These are phyloP conservation scores for Teratosphaeria pseudoeucalypti DNA, from an alignment of 2,329 filamentous ascomycete genomes.

Conservation along the genomic window DNA sequence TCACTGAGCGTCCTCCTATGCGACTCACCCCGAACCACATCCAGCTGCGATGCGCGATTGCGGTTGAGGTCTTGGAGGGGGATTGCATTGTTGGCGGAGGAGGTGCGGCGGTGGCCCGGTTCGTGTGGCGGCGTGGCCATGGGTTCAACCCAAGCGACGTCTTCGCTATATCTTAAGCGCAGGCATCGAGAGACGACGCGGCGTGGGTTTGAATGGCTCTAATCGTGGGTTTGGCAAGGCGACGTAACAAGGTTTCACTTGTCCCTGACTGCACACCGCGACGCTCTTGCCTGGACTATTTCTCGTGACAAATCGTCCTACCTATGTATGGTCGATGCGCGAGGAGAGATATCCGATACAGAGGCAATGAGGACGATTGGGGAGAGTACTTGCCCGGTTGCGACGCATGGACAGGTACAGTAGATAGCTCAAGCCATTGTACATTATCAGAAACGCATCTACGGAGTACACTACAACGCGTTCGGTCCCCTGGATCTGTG, in stretches of 20 bases:
- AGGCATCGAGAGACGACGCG: neutral
- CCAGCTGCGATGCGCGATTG: slow-evolving; percentile 16
- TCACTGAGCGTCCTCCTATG: slow-evolving; percentile 39
- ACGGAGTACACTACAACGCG: neutral
- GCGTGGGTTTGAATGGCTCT: neutral
- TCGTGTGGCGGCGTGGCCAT: neutral
- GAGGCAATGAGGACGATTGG: neutral
- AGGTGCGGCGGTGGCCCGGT: neutral
- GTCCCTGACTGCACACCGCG: neutral
- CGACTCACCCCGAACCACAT: slow-evolving; percentile 20
- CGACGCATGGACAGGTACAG: neutral
- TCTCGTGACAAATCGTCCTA: neutral
- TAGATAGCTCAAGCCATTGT: neutral
- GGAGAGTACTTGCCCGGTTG: neutral
- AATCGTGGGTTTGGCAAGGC: neutral
- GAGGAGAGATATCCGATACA: too few relatives aligned
- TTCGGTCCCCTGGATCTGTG: neutral
- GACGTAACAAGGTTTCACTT: neutral
- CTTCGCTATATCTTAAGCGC: neutral
- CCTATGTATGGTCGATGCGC: neutral
- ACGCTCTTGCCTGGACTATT: neutral
- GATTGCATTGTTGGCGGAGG: slow-evolving; percentile 36
- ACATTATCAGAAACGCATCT: neutral
- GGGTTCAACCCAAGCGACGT: neutral
- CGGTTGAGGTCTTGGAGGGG: slow-evolving; percentile 50